A percentile compares a stretch with the other conserved stretches of the same genome.
Evolutionary conservation across 441 rosid genomes (phyloP).

Genomic region (Pelargonium citronellum): DNA sequence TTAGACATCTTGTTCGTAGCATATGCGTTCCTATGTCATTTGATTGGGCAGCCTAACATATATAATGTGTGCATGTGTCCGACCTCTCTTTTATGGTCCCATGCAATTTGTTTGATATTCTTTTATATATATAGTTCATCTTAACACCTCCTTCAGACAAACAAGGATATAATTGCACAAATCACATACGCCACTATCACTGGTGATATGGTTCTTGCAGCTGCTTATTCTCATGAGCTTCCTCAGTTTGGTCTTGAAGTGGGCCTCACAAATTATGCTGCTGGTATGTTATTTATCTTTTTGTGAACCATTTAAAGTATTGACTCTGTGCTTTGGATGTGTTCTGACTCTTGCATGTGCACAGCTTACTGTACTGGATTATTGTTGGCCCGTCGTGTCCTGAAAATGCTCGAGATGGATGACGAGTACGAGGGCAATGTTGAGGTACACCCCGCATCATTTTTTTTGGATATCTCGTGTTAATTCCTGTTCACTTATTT

Average conservation of each 20-base stretch:
- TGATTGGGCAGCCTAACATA: too few relatives aligned
- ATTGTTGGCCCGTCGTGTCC: constrained; percentile 7
- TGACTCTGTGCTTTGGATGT: not conserved
- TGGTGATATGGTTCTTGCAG: constrained; percentile 9
- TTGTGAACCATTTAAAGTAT: not conserved
- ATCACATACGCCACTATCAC: constrained; percentile 1
- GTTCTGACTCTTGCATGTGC: not conserved
- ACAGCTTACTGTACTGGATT: constrained; percentile 9
- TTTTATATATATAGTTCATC: not conserved
- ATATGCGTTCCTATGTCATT: too few relatives aligned
- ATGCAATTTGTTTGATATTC: too few relatives aligned
- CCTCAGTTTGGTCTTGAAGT: constrained; percentile 8
- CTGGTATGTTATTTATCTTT: not conserved
- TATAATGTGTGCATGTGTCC: too few relatives aligned
- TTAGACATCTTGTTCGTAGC: too few relatives aligned
- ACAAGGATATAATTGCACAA: constrained; percentile 6
- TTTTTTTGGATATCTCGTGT: not conserved
- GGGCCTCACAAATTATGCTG: constrained; percentile 8
- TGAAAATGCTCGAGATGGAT: constrained; percentile 7
- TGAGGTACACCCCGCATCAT: not conserved
- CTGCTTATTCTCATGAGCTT: constrained; percentile 6
- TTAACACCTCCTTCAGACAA: not conserved
- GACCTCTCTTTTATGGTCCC: too few relatives aligned
- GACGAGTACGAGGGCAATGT: constrained; percentile 6
- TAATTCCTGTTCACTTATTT: too few relatives aligned